Evolutionary conservation across 202 grass and related monocot species (phyloP).

Genomic region (Elaeis oleifera): DNA sequence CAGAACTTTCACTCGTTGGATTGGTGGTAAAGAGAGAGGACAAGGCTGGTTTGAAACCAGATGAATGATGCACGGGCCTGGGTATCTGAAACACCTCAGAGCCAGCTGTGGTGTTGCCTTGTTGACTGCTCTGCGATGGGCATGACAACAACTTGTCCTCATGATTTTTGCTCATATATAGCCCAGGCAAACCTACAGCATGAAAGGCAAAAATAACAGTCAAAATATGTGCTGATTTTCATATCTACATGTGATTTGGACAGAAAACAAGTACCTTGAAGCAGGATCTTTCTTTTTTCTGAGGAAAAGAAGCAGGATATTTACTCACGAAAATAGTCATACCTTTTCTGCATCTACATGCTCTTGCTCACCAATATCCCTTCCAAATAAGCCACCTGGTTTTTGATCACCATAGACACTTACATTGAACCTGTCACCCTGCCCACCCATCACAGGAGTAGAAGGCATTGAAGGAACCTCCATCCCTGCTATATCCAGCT

Average conservation of each 20-base stretch:
- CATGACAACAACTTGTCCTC: no score
- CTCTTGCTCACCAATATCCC: conserved; percentile 15
- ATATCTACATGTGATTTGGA: no score
- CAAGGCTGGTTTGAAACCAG: not conserved
- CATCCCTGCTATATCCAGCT: conserved; percentile 27
- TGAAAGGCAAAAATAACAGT: no score
- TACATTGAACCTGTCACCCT: conserved; percentile 19
- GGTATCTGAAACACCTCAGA: no score
- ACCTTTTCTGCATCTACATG: conserved; percentile 48
- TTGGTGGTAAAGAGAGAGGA: not conserved
- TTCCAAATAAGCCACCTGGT: conserved; percentile 3
- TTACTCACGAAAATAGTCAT: conserved; percentile 12
- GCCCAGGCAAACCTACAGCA: no score
- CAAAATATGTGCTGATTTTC: no score
- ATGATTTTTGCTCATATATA: no score
- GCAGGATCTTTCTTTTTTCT: not conserved
- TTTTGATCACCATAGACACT: conserved; percentile 14
- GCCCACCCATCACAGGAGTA: conserved; percentile 14
- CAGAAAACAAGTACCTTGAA: not conserved
- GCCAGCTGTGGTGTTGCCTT: no score
- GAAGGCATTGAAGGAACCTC: conserved; percentile 1
- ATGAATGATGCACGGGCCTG: not conserved
- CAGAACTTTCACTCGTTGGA: conserved; percentile 18
- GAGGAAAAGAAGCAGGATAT: not conserved
- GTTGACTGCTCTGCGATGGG: no score